Percentiles rank a stretch among this genome's conserved stretches.
Evolutionary conservation across 2,329 filamentous ascomycete genomes (phyloP).

Genomic region (Nectriaceae sp.): DNA sequence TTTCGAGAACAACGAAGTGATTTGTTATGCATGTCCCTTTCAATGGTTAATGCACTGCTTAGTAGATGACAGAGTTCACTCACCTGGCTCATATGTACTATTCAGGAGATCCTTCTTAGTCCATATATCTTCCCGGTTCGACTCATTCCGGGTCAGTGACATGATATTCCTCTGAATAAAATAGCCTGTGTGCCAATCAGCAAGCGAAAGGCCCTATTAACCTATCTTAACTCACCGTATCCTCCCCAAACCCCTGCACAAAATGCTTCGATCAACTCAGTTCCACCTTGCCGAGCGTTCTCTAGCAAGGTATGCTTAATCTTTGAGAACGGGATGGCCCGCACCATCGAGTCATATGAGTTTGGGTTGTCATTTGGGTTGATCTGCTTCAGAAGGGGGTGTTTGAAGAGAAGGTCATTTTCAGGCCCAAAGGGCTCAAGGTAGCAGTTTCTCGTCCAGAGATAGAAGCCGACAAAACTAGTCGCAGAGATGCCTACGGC

Average conservation of each 20-base stretch:
- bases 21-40: constrained; percentile 22
- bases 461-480: constrained; percentile 10
- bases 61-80: background rate
- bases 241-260: constrained; percentile 21
- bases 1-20: constrained; percentile 16
- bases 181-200: constrained; percentile 2
- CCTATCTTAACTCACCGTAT: constrained; percentile 17
- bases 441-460: constrained; percentile 19
- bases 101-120: constrained; percentile 14
- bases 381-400: constrained; percentile 13
- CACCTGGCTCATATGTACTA: constrained; percentile 21
- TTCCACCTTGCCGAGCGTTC: constrained; percentile 18
- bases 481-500: constrained; percentile 6
- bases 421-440: constrained; percentile 21
- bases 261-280: constrained; percentile 16
- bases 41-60: background rate
- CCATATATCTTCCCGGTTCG: constrained; percentile 16
- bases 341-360: constrained; percentile 20
- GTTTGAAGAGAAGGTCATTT: constrained; percentile 10
- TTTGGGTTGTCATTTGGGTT: constrained; percentile 23
- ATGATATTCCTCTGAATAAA: constrained; percentile 16
- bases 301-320: constrained; percentile 10
- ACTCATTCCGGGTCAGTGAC: constrained; percentile 10
- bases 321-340: constrained; percentile 9
- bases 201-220: fast-evolving